These are phyloP conservation scores for Russula foetens DNA, from an alignment of 768 basidiomycete species.

Conservation along the genomic window DNA sequence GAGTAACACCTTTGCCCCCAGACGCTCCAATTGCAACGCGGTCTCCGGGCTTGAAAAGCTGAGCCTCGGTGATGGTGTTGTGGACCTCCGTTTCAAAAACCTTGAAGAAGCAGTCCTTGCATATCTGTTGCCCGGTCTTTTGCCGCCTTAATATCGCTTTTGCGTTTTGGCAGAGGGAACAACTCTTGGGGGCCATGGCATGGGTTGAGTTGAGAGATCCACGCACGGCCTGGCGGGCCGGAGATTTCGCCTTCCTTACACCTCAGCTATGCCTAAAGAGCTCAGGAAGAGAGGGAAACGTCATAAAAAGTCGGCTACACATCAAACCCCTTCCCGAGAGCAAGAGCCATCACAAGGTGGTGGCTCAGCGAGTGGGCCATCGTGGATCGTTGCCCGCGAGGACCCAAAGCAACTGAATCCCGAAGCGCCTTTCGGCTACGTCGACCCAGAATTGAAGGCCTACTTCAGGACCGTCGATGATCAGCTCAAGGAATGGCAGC, in stretches of 20 bases:
- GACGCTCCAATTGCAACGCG: slow-evolving; percentile 96
- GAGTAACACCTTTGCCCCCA: slow-evolving; percentile 75
- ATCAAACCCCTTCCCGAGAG: slow-evolving; percentile 21
- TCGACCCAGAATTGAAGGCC: slow-evolving; percentile 85
- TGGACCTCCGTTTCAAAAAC: slow-evolving; percentile 99
- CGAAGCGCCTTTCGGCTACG: slow-evolving; percentile 84
- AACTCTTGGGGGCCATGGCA: slow-evolving; percentile 71
- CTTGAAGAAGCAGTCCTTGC: slow-evolving; percentile 91
- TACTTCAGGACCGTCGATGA: slow-evolving; percentile 87
- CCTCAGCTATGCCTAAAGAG: slow-evolving; percentile 57
- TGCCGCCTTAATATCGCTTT: slow-evolving; percentile 89
- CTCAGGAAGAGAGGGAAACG: slow-evolving; percentile 72
- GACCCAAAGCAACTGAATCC: slow-evolving; percentile 35
- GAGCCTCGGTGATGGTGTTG: slow-evolving; percentile 81
- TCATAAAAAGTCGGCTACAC: slow-evolving; percentile 43
- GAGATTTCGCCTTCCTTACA: too few relatives aligned
- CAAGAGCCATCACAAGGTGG: slow-evolving; percentile 8
- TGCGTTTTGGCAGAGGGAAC: slow-evolving; percentile 64
- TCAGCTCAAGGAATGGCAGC: slow-evolving; percentile 84
- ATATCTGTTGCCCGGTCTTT: slow-evolving; percentile 96
- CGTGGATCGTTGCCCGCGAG: slow-evolving; percentile 54
- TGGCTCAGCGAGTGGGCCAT: slow-evolving; percentile 36
- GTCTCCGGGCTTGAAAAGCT: slow-evolving; percentile 83
- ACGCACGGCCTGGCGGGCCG: too few relatives aligned
- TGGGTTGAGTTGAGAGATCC: not conserved